Base-by-base conservation (phyloP, 371 early-diverging fungal genomes). In the Dentiscutata heterogama region DNA sequence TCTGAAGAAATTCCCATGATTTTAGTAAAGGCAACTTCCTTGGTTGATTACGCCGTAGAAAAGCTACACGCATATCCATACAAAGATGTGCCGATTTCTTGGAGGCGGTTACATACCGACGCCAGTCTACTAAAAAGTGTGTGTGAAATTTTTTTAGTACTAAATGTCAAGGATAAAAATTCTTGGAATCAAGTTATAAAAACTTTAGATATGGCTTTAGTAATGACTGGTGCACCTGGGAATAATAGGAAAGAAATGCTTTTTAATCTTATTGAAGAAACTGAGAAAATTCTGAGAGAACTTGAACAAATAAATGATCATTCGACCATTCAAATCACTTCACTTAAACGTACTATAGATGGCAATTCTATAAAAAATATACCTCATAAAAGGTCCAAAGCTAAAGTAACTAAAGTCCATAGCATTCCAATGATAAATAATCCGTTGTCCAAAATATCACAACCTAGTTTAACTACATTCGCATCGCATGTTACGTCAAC, bases 101-200 rank as follows among this genome's bases (percentile, higher is more conserved):
- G 93, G 93, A 84, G 91, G n/a, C 88, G 88, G 11, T 79, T 92
- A 58, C 72, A 91, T 72, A 89, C 91, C 53, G 93, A 92, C 72
- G 86, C 88, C 2, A 88, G 90, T 35, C 73, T 92, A 13, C 78
- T 90, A 8, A 86, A 88, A 46, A 87, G 87, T 3, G 42, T 88
- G 25, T 81, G 81, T 77, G 82, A 87, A 51, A 75, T 88, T 18
- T 31, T 60, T 51, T 58, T 81, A 42, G 16, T 50, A 22, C 16
- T 54, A 20, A 29, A 67, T 54, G 56, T 54, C 13, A 25, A 18
- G 13, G 29, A 31, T 81, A 80, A 63, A 58, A 27, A 39, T 35
- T 51, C 63, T 7, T 87, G 81, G 68, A 83, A 86, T 74, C 39
- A 82, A n/a, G 82, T 88, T 0, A 88, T 91, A 18, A 53, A 79